Evolutionary conservation across 2,329 filamentous ascomycete genomes (phyloP), one percentile per base, ranked within the genome.

Genomic region (Fusarium sp.): DNA sequence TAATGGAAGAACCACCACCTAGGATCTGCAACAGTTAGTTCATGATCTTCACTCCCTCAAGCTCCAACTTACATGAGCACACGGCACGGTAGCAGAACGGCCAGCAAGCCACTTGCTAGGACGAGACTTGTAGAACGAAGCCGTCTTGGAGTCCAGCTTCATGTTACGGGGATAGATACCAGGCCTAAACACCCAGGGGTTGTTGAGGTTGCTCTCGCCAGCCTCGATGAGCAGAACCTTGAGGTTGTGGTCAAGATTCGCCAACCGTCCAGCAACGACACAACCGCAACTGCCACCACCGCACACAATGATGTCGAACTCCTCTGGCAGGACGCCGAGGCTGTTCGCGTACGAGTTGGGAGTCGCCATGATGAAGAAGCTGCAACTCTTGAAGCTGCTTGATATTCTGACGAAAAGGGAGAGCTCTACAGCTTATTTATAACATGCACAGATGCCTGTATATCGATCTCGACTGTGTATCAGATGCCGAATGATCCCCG

Each of bases 291-390:
- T 93, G 62, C 92, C 92, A 78, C 93, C 93, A 78, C 93, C 93
- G 74, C 90, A 92, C 36, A 94, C 91, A 77, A 94, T 94, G 77
- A 95, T 94, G 80, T 94, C 93, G 79, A 94, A 93, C 85, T 94
- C 93, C 67, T 94, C 92, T 41, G 92, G 92, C 72, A 94, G 79
- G 12, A 73, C 56, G 64, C 75, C 73, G 8, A 63, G 31, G 48
- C 54, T 60, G 66, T 62, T 75, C 44, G 72, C 55, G 39, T 71
- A 77, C 49, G 67, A 70, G 22, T 70, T 70, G 49, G 73, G 52
- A 33, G 74, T 44, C 26, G 73, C 61, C 76, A 78, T 78, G 63
- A 12, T 77, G 44, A 63, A 38, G 7, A 54, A 42, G 36, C 49
- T 72, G 33, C 52, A 24, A 44, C 35, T 26, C 14, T 36, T 52